Evolutionary conservation across 192 early-diverging fungal genomes (phyloP), one percentile per base, ranked within the genome.

Genomic region (Podila horticola): DNA sequence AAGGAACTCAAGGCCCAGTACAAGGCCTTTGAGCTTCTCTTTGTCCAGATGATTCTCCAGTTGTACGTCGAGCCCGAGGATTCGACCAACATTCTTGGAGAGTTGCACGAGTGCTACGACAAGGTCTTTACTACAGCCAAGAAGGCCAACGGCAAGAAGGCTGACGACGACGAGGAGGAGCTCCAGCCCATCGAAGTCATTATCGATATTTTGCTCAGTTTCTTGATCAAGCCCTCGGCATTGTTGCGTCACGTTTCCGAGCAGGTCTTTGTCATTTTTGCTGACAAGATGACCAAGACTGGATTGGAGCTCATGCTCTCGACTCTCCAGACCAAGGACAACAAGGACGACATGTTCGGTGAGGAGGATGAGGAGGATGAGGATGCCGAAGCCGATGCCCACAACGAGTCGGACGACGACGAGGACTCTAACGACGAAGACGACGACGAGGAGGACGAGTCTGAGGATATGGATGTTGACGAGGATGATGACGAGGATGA

Each of bases 111-210:
- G 61, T 96, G 95, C 75, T 94, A 89, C 65, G 84, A 89, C 69
- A 88, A 90, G 74, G 79, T 94, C 22, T 91, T 91, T 63, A 74
- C 85, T 50, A 70, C 84, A 10, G 72, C 66, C 26, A 87, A 84
- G 65, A 84, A 68, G 33, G 63, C 69, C 20, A 84, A 82, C 50
- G 89, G 79, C 52, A 62, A 82, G 45, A 87, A 85, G 62, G 87
- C 88, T 58, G 79, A 71, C 1, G 87, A 90, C 4, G 88, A 87
- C 10, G 86, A 90, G 36, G 91, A 90, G 33, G 90, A 93, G 64
- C 91, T 86, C 30, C 84, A 91, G 67, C 96, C 97, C 2, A 88
- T 95, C n/a, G 97, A 98, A 69, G 97, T 99, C 57, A 88, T 99
- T 67, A 86, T 96, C 8, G 98, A 99, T 84, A 93, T 97, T 33